Evolutionary conservation across 805 yeast species (phyloP).

Genomic region (Yamadazyma akitaensis): DNA sequence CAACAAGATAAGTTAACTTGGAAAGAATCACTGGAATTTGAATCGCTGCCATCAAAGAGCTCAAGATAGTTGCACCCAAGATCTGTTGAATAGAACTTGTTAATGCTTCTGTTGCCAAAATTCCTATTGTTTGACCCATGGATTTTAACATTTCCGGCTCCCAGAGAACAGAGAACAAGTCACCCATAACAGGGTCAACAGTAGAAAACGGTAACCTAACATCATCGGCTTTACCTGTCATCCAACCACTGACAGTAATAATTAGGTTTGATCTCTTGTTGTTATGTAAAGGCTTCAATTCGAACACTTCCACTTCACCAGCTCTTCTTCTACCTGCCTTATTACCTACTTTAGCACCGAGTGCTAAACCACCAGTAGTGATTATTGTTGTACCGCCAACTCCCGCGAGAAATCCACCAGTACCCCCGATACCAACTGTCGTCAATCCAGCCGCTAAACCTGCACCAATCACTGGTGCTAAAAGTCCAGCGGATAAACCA

Average conservation of each 20-base stretch:
- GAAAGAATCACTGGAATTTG: conserved; percentile 91
- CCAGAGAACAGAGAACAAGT: conserved; percentile 87
- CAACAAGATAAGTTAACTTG: conserved; percentile 82
- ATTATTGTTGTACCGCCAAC: conserved; percentile 95
- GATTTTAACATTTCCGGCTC: conserved; percentile 97
- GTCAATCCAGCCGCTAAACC: conserved; percentile 97
- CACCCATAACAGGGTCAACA: conserved; percentile 97
- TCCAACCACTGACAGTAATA: conserved; percentile 95
- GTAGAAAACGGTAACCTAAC: conserved; percentile 94
- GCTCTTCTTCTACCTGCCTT: conserved; percentile 81
- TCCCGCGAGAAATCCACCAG: conserved; percentile 89
- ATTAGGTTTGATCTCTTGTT: conserved; percentile 84
- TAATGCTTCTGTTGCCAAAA: conserved; percentile 89
- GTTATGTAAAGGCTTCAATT: conserved; percentile 88
- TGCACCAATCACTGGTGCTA: conserved; percentile 98
- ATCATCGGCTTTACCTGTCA: conserved; percentile 93
- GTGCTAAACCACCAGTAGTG: conserved; percentile 84
- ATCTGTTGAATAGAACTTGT: conserved; percentile 94
- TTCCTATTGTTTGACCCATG: conserved; percentile 93
- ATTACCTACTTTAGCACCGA: conserved; percentile 87
- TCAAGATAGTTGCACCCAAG: conserved; percentile 83
- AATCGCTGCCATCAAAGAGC: conserved; percentile 88
- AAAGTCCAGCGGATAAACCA: conserved; percentile 90
- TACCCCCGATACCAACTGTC: conserved; percentile 93
- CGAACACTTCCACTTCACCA: conserved; percentile 92